phyloP scores from a whole-genome alignment of 163 green algal species.

The Chlamydomonas reinhardtii region DNA sequence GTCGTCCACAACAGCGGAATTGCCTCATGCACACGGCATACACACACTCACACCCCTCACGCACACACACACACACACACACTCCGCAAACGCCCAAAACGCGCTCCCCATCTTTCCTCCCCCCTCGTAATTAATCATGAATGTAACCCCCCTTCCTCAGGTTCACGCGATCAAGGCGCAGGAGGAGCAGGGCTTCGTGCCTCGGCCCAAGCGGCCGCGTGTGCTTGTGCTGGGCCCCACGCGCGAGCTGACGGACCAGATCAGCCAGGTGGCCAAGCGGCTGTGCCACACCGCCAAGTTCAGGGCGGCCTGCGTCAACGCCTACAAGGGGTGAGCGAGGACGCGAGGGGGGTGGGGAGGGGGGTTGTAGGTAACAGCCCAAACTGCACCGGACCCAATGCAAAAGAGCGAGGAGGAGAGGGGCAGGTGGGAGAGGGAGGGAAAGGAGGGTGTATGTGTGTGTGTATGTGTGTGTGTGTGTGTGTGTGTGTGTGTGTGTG shows the following conservation, averaged over 20 bases:
- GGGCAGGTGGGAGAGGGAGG: neutral
- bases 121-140: no score
- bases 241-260: conserved; percentile 94
- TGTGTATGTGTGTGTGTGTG: no score
- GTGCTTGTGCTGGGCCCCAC: conserved; percentile 94
- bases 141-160: conserved; percentile 15
- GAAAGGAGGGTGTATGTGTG: neutral
- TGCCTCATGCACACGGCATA: no score
- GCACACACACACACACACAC: no score
- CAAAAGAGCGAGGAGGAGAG: no score
- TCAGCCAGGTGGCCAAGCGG: conserved; percentile 86
- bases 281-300: conserved; percentile 92
- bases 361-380: no score
- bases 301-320: conserved; percentile 76
- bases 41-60: no score
- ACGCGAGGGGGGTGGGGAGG: neutral
- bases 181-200: conserved; percentile 67
- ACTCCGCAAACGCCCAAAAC: neutral
- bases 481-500: no score
- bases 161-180: conserved; percentile 76
- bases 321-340: conserved; percentile 67
- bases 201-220: conserved; percentile 79
- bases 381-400: no score
- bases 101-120: no score
- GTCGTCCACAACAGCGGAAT: no score